These are phyloP conservation scores for Coemansia sp. DNA, from an alignment of 192 early-diverging fungal genomes.

Conservation along the genomic window DNA sequence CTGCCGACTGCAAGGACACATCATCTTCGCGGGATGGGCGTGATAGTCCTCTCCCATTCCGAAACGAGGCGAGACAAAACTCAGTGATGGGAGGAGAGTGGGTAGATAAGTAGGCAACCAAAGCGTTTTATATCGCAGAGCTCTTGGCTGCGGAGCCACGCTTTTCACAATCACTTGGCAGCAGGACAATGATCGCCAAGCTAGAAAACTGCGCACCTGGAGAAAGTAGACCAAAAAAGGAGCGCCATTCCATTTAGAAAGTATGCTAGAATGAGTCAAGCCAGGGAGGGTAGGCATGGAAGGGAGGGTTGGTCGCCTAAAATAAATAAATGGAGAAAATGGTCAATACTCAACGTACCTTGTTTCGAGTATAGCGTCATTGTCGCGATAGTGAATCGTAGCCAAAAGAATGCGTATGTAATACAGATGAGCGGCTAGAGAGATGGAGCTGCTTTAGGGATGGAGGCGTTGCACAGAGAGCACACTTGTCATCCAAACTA, in stretches of 20 bases:
- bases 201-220: background rate
- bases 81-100: background rate
- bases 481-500: background rate
- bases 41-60: background rate
- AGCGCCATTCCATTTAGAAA: background rate
- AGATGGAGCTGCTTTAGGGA: constrained; percentile 1
- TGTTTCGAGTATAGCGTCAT: constrained; percentile 48
- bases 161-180: background rate
- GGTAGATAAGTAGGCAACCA: background rate
- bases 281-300: background rate
- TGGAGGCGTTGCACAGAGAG: background rate
- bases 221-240: background rate
- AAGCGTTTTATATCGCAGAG: background rate
- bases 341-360: constrained; percentile 17
- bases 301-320: background rate
- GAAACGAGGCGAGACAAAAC: background rate
- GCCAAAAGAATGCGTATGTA: background rate
- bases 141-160: constrained; percentile 4
- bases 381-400: constrained; percentile 5
- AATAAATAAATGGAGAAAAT: background rate
- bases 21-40: background rate
- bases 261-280: background rate
- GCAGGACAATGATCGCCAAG: constrained; percentile 3
- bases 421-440: background rate
- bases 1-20: background rate